These are phyloP conservation scores for Eugenia klotzschiana DNA, from an alignment of 441 rosid species.

Conservation along the genomic window DNA sequence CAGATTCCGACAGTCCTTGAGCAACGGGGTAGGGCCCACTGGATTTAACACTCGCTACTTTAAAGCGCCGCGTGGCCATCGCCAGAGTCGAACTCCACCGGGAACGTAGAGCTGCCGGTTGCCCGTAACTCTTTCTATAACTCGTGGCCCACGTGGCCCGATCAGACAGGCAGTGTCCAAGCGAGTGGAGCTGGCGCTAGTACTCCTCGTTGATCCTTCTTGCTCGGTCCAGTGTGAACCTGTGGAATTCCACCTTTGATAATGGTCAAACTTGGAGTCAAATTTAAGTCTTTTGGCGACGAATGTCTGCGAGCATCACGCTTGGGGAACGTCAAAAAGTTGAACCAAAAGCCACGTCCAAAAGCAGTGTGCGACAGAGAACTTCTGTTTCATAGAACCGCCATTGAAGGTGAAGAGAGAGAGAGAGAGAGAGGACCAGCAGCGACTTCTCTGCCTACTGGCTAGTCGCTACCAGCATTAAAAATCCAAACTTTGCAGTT, in stretches of 20 bases:
- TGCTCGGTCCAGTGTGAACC: not conserved
- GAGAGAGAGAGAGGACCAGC: not conserved
- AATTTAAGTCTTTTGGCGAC: not conserved
- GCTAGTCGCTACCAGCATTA: not conserved
- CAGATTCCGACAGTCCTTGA: not conserved
- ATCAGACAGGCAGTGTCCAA: not conserved
- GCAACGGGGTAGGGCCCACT: not conserved
- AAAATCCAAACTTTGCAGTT: not conserved
- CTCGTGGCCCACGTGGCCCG: not conserved
- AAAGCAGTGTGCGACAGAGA: not conserved
- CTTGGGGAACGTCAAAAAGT: not conserved
- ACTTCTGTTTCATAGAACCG: not conserved
- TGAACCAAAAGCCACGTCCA: not conserved
- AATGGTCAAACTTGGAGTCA: not conserved
- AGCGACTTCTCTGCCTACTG: not conserved
- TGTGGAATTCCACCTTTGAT: not conserved
- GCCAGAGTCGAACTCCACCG: not conserved
- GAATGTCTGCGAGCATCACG: not conserved
- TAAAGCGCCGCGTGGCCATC: not conserved
- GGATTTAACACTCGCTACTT: not conserved
- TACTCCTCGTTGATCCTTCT: not conserved
- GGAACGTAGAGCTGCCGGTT: not conserved
- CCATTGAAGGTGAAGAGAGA: not conserved
- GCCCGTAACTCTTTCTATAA: not conserved
- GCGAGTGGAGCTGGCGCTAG: not conserved